Evolutionary conservation across 2,329 filamentous ascomycete genomes (phyloP).

Genomic region (Hymenoscyphus salicellus): DNA sequence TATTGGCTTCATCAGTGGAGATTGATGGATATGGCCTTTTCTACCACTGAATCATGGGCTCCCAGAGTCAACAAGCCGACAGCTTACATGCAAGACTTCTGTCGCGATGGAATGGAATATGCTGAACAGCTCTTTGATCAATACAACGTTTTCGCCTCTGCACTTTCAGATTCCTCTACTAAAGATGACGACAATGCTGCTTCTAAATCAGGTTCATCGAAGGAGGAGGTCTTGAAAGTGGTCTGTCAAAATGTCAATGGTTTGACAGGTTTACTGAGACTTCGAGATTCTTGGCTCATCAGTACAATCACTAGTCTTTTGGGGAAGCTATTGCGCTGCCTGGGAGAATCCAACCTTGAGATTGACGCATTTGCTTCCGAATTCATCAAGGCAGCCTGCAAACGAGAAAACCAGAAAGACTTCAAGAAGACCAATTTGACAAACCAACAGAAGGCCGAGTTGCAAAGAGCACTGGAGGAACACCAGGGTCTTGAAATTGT

Average conservation of each 20-base stretch:
- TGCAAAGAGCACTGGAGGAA: slow-evolving; percentile 62
- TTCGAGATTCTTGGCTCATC: slow-evolving; percentile 84
- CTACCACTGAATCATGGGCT: slow-evolving; percentile 81
- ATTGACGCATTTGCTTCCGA: slow-evolving; percentile 59
- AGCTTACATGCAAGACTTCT: slow-evolving; percentile 80
- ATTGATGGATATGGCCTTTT: slow-evolving; percentile 75
- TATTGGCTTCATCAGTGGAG: slow-evolving; percentile 88
- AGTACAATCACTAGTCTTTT: slow-evolving; percentile 78
- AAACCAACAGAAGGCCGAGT: slow-evolving; percentile 78
- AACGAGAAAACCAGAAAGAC: slow-evolving; percentile 52
- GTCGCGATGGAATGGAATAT: slow-evolving; percentile 91
- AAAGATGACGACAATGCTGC: slow-evolving; percentile 31
- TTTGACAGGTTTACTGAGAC: slow-evolving; percentile 82
- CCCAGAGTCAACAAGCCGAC: slow-evolving; percentile 51
- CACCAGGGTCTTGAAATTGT: slow-evolving; percentile 52
- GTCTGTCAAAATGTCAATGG: slow-evolving; percentile 63
- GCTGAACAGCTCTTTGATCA: slow-evolving; percentile 82
- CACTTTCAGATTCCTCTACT: slow-evolving; percentile 36
- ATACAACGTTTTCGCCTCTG: slow-evolving; percentile 70
- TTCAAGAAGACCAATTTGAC: slow-evolving; percentile 75
- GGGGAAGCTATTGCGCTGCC: slow-evolving; percentile 75
- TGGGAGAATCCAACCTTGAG: slow-evolving; percentile 74
- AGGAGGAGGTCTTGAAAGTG: slow-evolving; percentile 56
- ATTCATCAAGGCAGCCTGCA: slow-evolving; percentile 65
- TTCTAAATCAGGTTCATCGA: slow-evolving; percentile 31